Conservation (phyloP, 257 asterid species). For the Nicotiana attenuata region DNA sequence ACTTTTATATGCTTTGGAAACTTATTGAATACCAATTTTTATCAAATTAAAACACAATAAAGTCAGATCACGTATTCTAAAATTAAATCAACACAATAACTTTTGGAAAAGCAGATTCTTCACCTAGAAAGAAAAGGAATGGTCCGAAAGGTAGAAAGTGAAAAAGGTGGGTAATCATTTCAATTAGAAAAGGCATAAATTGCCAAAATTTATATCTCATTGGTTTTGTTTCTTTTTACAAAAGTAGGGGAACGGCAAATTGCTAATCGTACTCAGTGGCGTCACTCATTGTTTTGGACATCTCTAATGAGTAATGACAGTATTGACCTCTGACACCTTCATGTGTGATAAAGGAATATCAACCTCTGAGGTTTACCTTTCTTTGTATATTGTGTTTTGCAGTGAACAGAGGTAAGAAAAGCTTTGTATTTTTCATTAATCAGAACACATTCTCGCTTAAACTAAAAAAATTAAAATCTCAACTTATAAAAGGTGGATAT, state of each 20-base stretch:
- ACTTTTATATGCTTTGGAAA: too few relatives aligned
- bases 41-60: too few relatives aligned
- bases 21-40: too few relatives aligned
- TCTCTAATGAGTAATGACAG: background rate
- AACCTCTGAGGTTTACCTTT: background rate
- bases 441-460: too few relatives aligned
- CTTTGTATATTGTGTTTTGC: background rate
- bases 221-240: background rate
- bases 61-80: too few relatives aligned
- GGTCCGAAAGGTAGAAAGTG: background rate
- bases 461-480: too few relatives aligned
- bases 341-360: background rate
- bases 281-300: background rate
- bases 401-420: too few relatives aligned
- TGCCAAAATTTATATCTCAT: slow-evolving; percentile 2
- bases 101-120: background rate
- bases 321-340: background rate
- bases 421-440: too few relatives aligned
- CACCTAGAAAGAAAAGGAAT: background rate
- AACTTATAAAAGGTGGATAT: too few relatives aligned
- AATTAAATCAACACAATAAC: too few relatives aligned
- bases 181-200: background rate
- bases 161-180: background rate
- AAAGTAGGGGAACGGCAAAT: background rate
- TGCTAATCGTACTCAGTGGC: background rate